These are phyloP conservation scores for Stephania japonica DNA, from an alignment of 164 flowering plant species.

Conservation along the genomic window DNA sequence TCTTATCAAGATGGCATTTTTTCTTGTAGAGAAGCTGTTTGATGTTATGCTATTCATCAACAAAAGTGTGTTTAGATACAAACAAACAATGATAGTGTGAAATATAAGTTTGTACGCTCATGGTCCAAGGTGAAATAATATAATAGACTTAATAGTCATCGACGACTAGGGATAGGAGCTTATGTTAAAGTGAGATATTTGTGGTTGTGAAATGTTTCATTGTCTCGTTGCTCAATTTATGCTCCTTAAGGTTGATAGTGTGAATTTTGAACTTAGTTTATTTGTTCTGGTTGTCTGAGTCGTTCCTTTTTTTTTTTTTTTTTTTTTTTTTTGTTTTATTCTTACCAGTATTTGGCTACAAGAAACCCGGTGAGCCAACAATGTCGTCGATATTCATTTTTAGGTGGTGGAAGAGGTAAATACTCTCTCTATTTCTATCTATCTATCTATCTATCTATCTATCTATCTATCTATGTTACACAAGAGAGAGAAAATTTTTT, in stretches of 20 bases:
- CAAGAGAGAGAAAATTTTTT: too few relatives aligned
- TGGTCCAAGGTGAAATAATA: too few relatives aligned
- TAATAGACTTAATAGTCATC: too few relatives aligned
- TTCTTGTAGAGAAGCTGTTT: too few relatives aligned
- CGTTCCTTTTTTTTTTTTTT: not conserved
- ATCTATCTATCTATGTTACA: too few relatives aligned
- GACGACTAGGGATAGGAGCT: too few relatives aligned
- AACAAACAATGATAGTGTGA: too few relatives aligned
- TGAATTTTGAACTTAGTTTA: not conserved
- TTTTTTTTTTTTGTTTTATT: not conserved
- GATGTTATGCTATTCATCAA: too few relatives aligned
- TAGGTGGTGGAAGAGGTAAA: slow-evolving; percentile 19
- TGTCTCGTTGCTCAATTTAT: not conserved
- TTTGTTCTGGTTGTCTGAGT: not conserved
- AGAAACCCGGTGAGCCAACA: slow-evolving; percentile 26
- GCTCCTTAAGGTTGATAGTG: not conserved
- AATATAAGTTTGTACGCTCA: too few relatives aligned
- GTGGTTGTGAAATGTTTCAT: not conserved
- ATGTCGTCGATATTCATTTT: slow-evolving; percentile 32
- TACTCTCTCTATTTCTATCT: not conserved
- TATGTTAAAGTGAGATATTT: not conserved
- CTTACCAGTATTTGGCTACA: slow-evolving; percentile 33
- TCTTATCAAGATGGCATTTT: too few relatives aligned
- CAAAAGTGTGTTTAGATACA: too few relatives aligned
- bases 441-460: too few relatives aligned